Conservation (phyloP, 2,329 filamentous ascomycete genomes). For the Monilinia fructicola region DNA sequence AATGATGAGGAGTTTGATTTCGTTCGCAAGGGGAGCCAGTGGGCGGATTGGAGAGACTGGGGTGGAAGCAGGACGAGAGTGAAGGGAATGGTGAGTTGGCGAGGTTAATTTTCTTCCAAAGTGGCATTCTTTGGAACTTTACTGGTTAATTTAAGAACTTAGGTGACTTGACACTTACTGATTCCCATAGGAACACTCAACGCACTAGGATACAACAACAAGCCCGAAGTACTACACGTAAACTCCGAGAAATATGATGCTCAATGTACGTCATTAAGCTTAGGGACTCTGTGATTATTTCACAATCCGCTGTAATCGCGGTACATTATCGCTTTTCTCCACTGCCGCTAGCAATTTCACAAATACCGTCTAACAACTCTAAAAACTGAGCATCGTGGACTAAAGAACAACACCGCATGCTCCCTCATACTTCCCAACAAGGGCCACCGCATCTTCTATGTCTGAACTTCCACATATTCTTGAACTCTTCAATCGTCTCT, state of each 20-base stretch:
- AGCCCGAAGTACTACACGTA: not conserved
- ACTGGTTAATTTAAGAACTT: not conserved
- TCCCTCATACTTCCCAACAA: not conserved
- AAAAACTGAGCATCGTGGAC: not conserved
- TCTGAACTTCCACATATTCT: not conserved
- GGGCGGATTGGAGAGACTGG: not conserved
- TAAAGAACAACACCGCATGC: not conserved
- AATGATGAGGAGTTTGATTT: constrained; percentile 1
- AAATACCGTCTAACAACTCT: not conserved
- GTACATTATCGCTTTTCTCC: not conserved
- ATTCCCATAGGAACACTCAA: not conserved
- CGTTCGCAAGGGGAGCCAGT: not conserved
- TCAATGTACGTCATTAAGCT: not conserved
- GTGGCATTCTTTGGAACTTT: not conserved
- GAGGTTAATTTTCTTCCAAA: too few species aligned
- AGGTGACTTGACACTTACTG: not conserved
- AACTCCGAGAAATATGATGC: not conserved
- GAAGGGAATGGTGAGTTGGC: not conserved
- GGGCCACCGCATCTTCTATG: not conserved
- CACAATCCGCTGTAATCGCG: not conserved
- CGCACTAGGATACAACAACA: not conserved
- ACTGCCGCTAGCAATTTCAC: not conserved
- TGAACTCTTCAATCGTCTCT: not conserved
- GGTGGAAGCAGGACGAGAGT: not conserved
- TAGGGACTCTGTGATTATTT: not conserved